Base-by-base conservation (phyloP, 495 filamentous ascomycete species). In the Entonaema liquescens region DNA sequence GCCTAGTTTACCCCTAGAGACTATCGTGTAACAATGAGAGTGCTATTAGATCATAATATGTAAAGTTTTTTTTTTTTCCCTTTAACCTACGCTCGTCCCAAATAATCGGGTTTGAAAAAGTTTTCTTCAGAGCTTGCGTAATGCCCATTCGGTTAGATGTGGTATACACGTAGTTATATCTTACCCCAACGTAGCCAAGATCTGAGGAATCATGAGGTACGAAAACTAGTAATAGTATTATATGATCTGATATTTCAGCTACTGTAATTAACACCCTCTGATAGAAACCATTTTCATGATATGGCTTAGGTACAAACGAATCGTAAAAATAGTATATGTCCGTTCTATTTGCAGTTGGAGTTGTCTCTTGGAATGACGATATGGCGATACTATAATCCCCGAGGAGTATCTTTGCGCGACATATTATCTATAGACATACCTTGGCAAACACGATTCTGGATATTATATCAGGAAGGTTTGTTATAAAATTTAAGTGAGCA, bases 311-410 rank as follows among this genome's bases (percentile, higher is more conserved):
- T 42, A 29, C 26, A 29, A 28, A 17, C 23, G 5, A 53, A 13
- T 29, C 29, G 5, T 28, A 25, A 38, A 47, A 47, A 21, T 23
- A 47, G 17, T 47, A 8, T 8, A 47, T 21, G 1, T 23, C 8
- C 17, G 42, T 47, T 21, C 19, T 47, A 47, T 19, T 47, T 23
- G 3, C 42, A 47, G 26, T 55, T 40, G 35, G 35, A 38, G 15
- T 59, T 59, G 19, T 19, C 35, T 12, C 15, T 40, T 19, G 40
- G 31, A 50, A 29, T 36, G 21, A 13, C 40, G 29, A 52, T 49
- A 72, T 68, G 65, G 65, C 59, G 47, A 72, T 72, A 67, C 59
- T 67, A 65, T 53, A 73, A 73, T 59, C 60, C 38, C 70, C 70
- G 64, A 72, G 49, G 21, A 31, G 52, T 33, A 40, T 44, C 59